Base-by-base conservation (phyloP, 805 yeast species). In the Lachancea mirantina region DNA sequence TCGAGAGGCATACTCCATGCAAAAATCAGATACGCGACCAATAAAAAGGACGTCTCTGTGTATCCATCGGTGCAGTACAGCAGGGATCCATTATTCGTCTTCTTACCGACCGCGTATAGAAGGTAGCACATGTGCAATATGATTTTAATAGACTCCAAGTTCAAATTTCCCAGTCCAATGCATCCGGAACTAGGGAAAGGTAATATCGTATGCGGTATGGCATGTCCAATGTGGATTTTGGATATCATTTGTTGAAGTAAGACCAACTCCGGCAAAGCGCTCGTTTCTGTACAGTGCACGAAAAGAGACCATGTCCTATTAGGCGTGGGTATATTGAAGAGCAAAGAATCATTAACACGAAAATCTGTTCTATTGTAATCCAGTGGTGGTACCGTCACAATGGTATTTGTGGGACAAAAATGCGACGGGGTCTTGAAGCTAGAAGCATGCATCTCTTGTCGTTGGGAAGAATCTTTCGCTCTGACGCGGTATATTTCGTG, bases 41-140 rank as follows among this genome's bases (percentile, higher is more conserved):
- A 72, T 23, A 88, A 57, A n/a, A 89, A 65, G 4, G 95, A 76
- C 32, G 88, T 80, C 50, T 87, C 96, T 0, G 96, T 84, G 56
- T 88, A 89, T 0, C 97, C 97, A 58, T 89, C 96, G 2, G 83
- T 72, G 49, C 95, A 85, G 51, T 76, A 79, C 7, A 88, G 62
- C 39, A 88, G 64, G 0, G 76, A 61, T 3, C 74, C 68, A 31
- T 64, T 56, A 3, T 42, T 40, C 13, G 43, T 38, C n/a, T 21
- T 14, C 6, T 35, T 32, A 2, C 54, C 44, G 6, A 50, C 23
- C 18, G 41, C 51, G 29, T 66, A 60, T 20, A 55, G 61, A 23
- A 65, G 57, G 39, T 76, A 76, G 11, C 87, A 59, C 23, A 81
- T 59, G 52, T 81, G 83, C 55, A 92, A 77, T 13, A 81, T 62